A percentile compares a stretch with the other conserved stretches of the same genome.
Evolutionary conservation across 345 rosid species (phyloP).

Genomic region (Salix caprea): DNA sequence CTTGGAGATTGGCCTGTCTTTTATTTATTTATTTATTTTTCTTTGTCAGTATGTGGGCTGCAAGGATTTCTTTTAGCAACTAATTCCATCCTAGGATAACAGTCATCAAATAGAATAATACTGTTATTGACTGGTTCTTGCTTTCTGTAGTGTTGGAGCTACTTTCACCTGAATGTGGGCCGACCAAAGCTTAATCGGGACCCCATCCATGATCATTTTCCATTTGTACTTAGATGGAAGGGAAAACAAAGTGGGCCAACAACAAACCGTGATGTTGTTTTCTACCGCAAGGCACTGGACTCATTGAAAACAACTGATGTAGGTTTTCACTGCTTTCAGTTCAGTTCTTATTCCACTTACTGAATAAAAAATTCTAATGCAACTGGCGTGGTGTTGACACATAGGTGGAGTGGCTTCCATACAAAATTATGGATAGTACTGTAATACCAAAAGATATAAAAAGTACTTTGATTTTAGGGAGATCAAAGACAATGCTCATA

Average conservation of each 20-base stretch:
- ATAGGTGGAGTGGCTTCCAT: conserved; percentile 94
- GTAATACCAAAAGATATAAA: conserved; percentile 62
- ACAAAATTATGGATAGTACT: conserved; percentile 58
- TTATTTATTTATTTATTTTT: not conserved
- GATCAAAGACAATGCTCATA: conserved; percentile 89
- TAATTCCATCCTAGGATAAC: not conserved
- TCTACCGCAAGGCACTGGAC: conserved; percentile 80
- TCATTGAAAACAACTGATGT: conserved; percentile 73
- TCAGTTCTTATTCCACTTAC: not conserved
- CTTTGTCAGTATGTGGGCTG: not conserved
- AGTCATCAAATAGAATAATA: not conserved
- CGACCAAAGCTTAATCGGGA: conserved; percentile 85
- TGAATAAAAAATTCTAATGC: not conserved
- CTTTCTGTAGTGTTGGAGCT: conserved; percentile 82
- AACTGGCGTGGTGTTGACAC: not conserved
- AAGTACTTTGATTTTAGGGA: conserved; percentile 61
- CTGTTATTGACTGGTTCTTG: conserved; percentile 12
- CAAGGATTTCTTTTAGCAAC: not conserved
- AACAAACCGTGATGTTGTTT: conserved; percentile 81
- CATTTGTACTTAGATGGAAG: conserved; percentile 86
- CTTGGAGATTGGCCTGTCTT: not conserved
- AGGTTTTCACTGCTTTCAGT: conserved; percentile 16
- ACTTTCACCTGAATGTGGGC: conserved; percentile 82
- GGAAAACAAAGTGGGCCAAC: conserved; percentile 96
- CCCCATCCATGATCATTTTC: conserved; percentile 76